Percentiles rank a stretch among this genome's conserved stretches.
Evolutionary conservation across 768 basidiomycete genomes (phyloP).

Genomic region (Paxillus ammoniavirescens): DNA sequence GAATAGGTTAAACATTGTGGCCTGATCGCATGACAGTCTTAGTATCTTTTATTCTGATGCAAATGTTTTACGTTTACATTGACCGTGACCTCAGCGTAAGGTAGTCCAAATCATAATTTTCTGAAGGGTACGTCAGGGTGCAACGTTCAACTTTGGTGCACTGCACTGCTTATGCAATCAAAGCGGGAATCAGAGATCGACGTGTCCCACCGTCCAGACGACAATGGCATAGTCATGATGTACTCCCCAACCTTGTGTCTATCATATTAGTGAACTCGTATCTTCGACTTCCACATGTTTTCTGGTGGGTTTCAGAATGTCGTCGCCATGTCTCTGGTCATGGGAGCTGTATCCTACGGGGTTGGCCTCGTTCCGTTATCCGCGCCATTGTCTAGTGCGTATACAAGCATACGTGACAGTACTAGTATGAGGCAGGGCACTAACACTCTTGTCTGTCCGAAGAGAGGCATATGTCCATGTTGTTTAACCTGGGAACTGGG

Average conservation of each 20-base stretch:
- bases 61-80: too few species aligned
- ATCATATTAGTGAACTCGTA: background rate
- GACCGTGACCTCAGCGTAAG: too few species aligned
- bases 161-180: too few species aligned
- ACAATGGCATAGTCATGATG: too few species aligned
- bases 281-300: conserved; percentile 16
- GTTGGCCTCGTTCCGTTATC: conserved; percentile 76
- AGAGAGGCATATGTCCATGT: conserved; percentile 43
- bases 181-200: too few species aligned
- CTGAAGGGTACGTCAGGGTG: too few species aligned
- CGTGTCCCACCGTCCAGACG: background rate
- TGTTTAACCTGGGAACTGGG: conserved; percentile 72
- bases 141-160: too few species aligned
- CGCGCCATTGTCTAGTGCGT: conserved; percentile 64
- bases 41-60: too few species aligned
- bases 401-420: conserved; percentile 6
- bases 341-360: conserved; percentile 64
- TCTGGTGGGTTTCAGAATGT: conserved; percentile 22
- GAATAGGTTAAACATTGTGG: too few species aligned
- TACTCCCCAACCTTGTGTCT: background rate
- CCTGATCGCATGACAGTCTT: too few species aligned
- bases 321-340: conserved; percentile 50
- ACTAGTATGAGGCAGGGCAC: background rate
- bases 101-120: too few species aligned
- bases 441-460: conserved; percentile 31